Base-by-base conservation (phyloP, 2,329 filamentous ascomycete species). In the Diaporthe citrichinensis region DNA sequence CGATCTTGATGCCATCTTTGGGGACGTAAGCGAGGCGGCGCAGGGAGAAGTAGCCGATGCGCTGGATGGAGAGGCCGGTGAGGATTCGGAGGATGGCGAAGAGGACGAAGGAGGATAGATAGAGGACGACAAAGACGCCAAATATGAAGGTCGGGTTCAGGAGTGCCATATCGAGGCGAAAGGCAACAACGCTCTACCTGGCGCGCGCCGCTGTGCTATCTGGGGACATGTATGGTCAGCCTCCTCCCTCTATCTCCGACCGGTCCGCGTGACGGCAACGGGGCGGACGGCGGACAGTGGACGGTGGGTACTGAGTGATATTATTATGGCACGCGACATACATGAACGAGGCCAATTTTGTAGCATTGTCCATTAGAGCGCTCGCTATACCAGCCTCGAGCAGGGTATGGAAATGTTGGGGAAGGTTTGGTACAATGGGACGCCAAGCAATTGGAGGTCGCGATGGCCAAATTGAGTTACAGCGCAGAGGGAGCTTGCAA, bases 1-100 rank as follows among this genome's bases (percentile, higher is more conserved):
- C 71, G 84, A 99, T 92, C 80, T 94, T 94, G 81, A 98, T 87
- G 79, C 97, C 97, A 90, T 98, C 95, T 84, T 90, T 93, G 39
- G 95, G 95, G 20, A 94, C 95, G 84, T 97, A 98, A 75, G 95
- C 94, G 77, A 99, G 93, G 79, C 96, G 94, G 78, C 96, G 93
- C 79, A 99, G 89, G 49, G 97, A 98, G 79, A 97, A 92, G 84
- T 97, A 98, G 78, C 97, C 97, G 79, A 99, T 91, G 79, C 97
- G 92, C 85, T 99, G 97, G 78, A 99, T 98, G 8, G 97, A 99
- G 74, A 99, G 89, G 77, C 97, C 97, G 49, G 96, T 98, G 77
- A 96, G 88, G 80, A 98, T 96, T 79, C 97, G 95, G 78, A 99
- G 86, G 80, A 98, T 90, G 81, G 97, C 97, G 84, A 99, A 98